A percentile compares a stretch with the other conserved stretches of the same genome.
These are phyloP conservation scores for Globisporangium ultimum DNA, from an alignment of 352 stramenopile genomes.

Conservation along the genomic window DNA sequence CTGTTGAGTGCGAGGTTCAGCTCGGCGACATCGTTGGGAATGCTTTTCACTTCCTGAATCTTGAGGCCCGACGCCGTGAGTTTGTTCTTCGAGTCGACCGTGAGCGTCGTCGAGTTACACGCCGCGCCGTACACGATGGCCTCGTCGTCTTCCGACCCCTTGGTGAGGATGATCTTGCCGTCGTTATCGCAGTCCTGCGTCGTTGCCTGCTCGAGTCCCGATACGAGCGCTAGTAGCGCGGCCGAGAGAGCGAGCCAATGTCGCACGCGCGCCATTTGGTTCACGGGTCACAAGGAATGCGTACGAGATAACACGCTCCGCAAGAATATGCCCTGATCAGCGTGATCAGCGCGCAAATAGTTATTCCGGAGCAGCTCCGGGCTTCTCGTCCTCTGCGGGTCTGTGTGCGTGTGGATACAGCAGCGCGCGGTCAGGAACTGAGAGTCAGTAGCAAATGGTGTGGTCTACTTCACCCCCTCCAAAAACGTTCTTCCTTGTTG, in stretches of 20 bases:
- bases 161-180: conserved; percentile 38
- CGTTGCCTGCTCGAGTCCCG: background rate
- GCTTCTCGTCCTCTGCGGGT: too few relatives aligned
- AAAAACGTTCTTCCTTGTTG: too few relatives aligned
- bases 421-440: too few relatives aligned
- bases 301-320: too few relatives aligned
- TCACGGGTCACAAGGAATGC: too few relatives aligned
- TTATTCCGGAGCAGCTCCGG: too few relatives aligned
- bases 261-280: conserved; percentile 7
- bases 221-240: background rate
- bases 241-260: conserved; percentile 5
- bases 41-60: conserved; percentile 49
- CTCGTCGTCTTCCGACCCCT: conserved; percentile 22
- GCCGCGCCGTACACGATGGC: conserved; percentile 32
- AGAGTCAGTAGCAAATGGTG: too few relatives aligned
- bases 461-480: too few relatives aligned
- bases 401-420: too few relatives aligned
- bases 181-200: conserved; percentile 23
- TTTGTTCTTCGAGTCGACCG: conserved; percentile 27
- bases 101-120: conserved; percentile 30
- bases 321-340: too few relatives aligned
- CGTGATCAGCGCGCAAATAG: too few relatives aligned
- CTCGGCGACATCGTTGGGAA: conserved; percentile 33
- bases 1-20: conserved; percentile 61
- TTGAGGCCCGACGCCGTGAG: conserved; percentile 33